Evolutionary conservation across 768 basidiomycete species (phyloP).

Genomic region (Auriscalpium vulgare): DNA sequence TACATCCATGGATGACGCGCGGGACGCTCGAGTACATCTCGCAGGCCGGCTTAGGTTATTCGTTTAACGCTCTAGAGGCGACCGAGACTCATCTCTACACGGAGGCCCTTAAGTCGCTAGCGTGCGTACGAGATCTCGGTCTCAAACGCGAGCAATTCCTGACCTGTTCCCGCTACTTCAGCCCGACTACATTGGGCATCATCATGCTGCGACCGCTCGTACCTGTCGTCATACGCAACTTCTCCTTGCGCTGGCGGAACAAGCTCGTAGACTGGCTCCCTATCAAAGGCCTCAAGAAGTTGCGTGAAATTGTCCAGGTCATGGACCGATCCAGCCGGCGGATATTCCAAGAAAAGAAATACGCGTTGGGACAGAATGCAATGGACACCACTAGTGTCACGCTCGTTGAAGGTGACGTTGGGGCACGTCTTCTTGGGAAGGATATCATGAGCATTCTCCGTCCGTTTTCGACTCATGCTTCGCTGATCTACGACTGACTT

Average conservation of each 20-base stretch:
- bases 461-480: conserved; percentile 18
- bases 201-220: neutral
- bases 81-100: conserved; percentile 8
- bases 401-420: conserved; percentile 18
- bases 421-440: conserved; percentile 19
- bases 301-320: conserved; percentile 28
- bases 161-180: neutral
- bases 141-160: neutral
- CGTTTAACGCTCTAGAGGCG: conserved; percentile 11
- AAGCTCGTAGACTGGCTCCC: conserved; percentile 17
- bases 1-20: conserved; percentile 13
- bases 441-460: conserved; percentile 40
- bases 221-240: conserved; percentile 18
- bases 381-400: conserved; percentile 24
- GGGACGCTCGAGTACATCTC: conserved; percentile 17
- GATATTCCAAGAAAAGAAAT: conserved; percentile 31
- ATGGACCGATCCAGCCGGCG: conserved; percentile 29
- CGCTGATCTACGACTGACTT: neutral
- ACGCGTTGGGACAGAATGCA: conserved; percentile 26
- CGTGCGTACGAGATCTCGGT: conserved; percentile 1
- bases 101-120: conserved; percentile 10
- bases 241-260: conserved; percentile 24
- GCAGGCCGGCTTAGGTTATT: conserved; percentile 17
- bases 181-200: conserved; percentile 7
- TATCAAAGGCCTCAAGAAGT: conserved; percentile 19